Evolutionary conservation across 2,329 filamentous ascomycete species (phyloP).

Genomic region (Cladobotryum mycophilum): DNA sequence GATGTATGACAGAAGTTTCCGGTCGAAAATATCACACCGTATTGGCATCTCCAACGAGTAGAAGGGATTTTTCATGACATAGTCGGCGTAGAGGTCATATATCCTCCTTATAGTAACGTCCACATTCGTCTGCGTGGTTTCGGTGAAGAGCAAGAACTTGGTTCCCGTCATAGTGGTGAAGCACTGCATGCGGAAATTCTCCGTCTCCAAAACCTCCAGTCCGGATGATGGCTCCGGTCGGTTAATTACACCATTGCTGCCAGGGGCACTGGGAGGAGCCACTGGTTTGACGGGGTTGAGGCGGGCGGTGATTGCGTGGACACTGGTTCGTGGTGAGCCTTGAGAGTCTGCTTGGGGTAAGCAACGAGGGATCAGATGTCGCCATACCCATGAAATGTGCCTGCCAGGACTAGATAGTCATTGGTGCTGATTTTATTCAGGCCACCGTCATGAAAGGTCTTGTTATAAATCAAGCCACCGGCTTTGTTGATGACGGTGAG

Average conservation of each 20-base stretch:
- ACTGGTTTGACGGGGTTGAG: slow-evolving; percentile 48
- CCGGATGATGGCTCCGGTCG: slow-evolving; percentile 65
- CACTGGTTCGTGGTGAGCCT: slow-evolving; percentile 33
- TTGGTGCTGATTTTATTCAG: slow-evolving; percentile 88
- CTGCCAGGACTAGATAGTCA: slow-evolving; percentile 92
- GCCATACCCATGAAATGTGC: slow-evolving; percentile 89
- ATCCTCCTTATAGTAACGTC: slow-evolving; percentile 77
- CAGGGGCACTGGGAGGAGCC: slow-evolving; percentile 22
- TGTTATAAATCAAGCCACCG: slow-evolving; percentile 92
- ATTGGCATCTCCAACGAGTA: slow-evolving; percentile 98
- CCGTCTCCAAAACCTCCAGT: slow-evolving; percentile 86
- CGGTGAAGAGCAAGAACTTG: slow-evolving; percentile 94
- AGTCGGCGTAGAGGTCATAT: slow-evolving; percentile 94
- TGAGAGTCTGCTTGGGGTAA: not conserved
- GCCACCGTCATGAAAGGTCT: slow-evolving; percentile 78
- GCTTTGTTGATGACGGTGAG: slow-evolving; percentile 99
- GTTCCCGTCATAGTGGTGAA: slow-evolving; percentile 91
- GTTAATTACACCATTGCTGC: slow-evolving; percentile 30
- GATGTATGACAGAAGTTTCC: slow-evolving; percentile 75
- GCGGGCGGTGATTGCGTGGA: slow-evolving; percentile 63
- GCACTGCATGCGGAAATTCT: slow-evolving; percentile 92
- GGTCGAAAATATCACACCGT: slow-evolving; percentile 89
- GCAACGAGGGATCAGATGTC: not conserved
- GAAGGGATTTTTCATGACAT: slow-evolving; percentile 99
- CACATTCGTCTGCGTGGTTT: slow-evolving; percentile 78